Evolutionary conservation across 192 early-diverging fungal species (phyloP).

Genomic region (Podila horticola): DNA sequence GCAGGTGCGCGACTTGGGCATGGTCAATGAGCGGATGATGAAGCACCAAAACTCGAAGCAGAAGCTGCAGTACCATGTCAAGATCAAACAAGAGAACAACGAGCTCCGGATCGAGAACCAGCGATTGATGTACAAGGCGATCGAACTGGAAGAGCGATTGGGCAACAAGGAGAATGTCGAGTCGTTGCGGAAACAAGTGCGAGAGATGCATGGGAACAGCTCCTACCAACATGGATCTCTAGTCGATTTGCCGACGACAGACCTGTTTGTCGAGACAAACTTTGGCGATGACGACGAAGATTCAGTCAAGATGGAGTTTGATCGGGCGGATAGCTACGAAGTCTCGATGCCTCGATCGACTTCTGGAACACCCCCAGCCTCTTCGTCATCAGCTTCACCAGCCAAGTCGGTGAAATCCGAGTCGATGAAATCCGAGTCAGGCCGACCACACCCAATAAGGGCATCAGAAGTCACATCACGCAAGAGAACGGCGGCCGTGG

Average conservation of each 20-base stretch:
- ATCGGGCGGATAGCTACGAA: background rate
- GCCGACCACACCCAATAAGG: background rate
- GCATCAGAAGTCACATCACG: background rate
- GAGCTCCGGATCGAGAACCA: constrained; percentile 54
- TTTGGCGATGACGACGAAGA: constrained; percentile 15
- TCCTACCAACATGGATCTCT: constrained; percentile 11
- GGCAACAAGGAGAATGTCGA: constrained; percentile 52
- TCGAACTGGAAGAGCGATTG: constrained; percentile 43
- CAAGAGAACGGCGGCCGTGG: constrained; percentile 18
- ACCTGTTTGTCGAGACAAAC: background rate
- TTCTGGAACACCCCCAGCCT: background rate
- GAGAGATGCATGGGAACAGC: constrained; percentile 38
- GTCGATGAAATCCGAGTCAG: background rate
- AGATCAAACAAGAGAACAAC: constrained; percentile 57
- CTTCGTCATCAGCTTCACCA: background rate
- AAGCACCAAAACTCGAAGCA: constrained; percentile 54
- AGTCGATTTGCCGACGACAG: background rate
- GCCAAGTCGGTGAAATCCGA: background rate
- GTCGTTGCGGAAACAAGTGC: constrained; percentile 41
- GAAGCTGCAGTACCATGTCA: constrained; percentile 55
- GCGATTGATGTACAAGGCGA: constrained; percentile 45
- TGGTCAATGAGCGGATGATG: constrained; percentile 48
- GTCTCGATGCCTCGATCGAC: background rate
- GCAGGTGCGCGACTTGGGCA: constrained; percentile 40
- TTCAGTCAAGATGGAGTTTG: background rate